A percentile compares a stretch with the other conserved stretches of the same genome.
These are phyloP conservation scores for Hordeum marinum DNA, from an alignment of 176 grass and related monocot species.

Conservation along the genomic window DNA sequence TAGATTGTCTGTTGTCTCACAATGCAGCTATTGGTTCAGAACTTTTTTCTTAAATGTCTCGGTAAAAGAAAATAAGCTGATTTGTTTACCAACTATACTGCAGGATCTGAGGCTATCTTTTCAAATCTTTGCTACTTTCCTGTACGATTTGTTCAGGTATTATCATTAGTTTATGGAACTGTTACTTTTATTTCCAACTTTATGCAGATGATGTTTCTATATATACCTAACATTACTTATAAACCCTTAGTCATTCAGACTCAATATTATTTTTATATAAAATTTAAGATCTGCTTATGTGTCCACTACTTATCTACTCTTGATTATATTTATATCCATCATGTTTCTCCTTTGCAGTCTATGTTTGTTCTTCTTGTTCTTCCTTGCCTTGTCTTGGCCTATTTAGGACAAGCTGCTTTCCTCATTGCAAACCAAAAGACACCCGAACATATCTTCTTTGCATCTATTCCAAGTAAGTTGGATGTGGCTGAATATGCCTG, in stretches of 20 bases:
- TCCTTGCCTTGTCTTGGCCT: slow-evolving; percentile 87
- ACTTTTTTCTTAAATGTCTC: slow-evolving; percentile 1
- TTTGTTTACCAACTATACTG: slow-evolving; percentile 32
- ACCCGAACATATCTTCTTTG: slow-evolving; percentile 81
- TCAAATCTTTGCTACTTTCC: slow-evolving; percentile 97
- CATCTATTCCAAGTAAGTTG: slow-evolving; percentile 84
- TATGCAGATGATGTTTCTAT: background rate
- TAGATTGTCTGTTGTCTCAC: background rate
- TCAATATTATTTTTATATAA: background rate
- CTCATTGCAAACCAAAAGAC: slow-evolving; percentile 68
- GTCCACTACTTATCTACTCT: background rate
- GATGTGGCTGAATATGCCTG: background rate
- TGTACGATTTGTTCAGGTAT: slow-evolving; percentile 92
- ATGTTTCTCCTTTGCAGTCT: slow-evolving; percentile 54
- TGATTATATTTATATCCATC: background rate
- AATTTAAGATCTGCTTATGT: background rate
- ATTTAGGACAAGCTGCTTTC: slow-evolving; percentile 94
- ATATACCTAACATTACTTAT: background rate
- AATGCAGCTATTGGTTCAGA: background rate
- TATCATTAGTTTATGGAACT: background rate
- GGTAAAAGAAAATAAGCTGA: background rate
- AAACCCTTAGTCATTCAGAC: background rate
- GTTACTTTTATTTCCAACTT: background rate
- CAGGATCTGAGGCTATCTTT: slow-evolving; percentile 97
- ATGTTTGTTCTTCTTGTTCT: slow-evolving; percentile 89